phyloP scores from a whole-genome alignment of 2,329 filamentous ascomycete genomes.

The Curvularia sp. region DNA sequence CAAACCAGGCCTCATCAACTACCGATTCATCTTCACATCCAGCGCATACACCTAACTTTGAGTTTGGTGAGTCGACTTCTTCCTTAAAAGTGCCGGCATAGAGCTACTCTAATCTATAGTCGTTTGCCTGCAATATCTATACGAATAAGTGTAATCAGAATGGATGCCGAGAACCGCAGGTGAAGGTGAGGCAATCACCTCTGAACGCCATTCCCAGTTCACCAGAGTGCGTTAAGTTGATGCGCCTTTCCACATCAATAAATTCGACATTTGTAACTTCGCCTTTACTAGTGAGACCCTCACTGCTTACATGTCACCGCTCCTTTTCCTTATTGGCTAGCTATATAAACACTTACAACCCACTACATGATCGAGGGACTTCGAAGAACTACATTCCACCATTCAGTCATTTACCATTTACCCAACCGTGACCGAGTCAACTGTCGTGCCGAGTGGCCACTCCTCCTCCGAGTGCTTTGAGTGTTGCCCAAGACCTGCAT shows the following conservation, averaged over 20 bases:
- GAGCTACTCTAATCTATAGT: background rate
- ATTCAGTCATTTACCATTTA: background rate
- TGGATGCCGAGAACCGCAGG: background rate
- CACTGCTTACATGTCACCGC: background rate
- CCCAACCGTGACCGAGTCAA: background rate
- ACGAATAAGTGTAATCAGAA: background rate
- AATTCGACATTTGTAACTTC: background rate
- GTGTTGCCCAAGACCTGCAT: too few relatives aligned
- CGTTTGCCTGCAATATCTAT: too few relatives aligned
- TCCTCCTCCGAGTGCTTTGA: too few relatives aligned
- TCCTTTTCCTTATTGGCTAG: too few relatives aligned
- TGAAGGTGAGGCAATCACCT: background rate
- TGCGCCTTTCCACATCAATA: background rate
- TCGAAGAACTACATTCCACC: too few relatives aligned
- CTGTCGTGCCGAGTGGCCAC: too few relatives aligned
- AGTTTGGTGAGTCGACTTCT: background rate
- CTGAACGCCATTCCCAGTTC: background rate
- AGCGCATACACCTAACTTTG: background rate
- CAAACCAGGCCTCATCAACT: background rate
- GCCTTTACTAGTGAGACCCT: background rate
- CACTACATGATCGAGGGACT: too few relatives aligned
- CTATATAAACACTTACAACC: too few relatives aligned
- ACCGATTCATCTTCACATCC: background rate
- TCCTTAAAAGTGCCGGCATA: background rate
- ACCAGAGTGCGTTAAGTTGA: background rate